Evolutionary conservation across 768 basidiomycete genomes (phyloP), one percentile per base, ranked within the genome.

Genomic region (Mycena capillaripes): DNA sequence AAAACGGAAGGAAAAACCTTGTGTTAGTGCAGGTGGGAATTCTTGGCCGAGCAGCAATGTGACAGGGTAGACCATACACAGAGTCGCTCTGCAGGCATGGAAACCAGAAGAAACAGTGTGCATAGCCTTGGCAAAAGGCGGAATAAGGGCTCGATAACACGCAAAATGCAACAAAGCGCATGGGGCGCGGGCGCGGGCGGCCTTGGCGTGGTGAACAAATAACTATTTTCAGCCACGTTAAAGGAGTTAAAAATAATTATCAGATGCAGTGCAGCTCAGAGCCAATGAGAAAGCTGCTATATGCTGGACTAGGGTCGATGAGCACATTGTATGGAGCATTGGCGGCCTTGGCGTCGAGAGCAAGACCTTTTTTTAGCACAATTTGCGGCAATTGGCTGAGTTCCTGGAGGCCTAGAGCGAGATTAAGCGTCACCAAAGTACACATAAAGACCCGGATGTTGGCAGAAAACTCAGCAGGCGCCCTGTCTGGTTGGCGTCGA

Each of bases 181-280:
- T 23, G 46, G 46, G 46, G 46, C 46, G 21, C 46, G 4, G 46
- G 46, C 7, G 9, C 25, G 16, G 50, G 50, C 27, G 27, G 50
- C 50, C 50, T 14, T 17, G 27, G 50, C 14, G 27, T 52, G 8
- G 50, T 52, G 7, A 52, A 52, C 27, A 52, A 52, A 52, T 52
- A 52, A 52, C 50, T 25, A 52, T 52, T 27, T 52, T 52, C 27
- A 52, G 50, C 50, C 25, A 27, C 5, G 4, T 27, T 52, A 25
- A 52, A 52, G 50, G 23, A 52, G 50, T 52, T 52, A 52, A 52
- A 52, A 52, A 52, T 52, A 52, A 52, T 52, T 6, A 52, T 52
- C 50, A 52, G 25, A 52, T 52, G 50, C 21, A 48, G n/a, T 23
- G 46, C 46, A 48, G 46, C 46, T 17, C 46, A 48, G 46, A 48